phyloP scores from a whole-genome alignment of 129 eudicot species.

The Flaveria bidentis region DNA sequence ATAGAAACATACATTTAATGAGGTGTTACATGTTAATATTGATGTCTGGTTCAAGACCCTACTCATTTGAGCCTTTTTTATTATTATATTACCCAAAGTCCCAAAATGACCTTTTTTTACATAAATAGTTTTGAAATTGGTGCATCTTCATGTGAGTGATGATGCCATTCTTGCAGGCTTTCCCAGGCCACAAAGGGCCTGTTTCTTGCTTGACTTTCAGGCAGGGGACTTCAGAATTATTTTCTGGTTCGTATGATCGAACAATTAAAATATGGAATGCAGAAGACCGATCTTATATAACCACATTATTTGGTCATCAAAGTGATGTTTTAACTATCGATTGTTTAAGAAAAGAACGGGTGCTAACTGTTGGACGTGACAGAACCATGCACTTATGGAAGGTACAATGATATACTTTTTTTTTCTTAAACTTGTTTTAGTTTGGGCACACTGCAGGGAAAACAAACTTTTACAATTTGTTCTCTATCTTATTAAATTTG shows the following conservation, averaged over 20 bases:
- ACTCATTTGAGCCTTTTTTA: background rate
- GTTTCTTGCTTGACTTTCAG: constrained; percentile 88
- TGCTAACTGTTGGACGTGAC: constrained; percentile 87
- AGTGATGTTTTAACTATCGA: constrained; percentile 84
- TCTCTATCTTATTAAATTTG: background rate
- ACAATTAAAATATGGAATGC: constrained; percentile 89
- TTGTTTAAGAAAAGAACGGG: constrained; percentile 78
- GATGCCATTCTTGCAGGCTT: constrained; percentile 59
- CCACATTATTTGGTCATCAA: constrained; percentile 84
- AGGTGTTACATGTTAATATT: background rate
- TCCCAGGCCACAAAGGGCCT: constrained; percentile 87
- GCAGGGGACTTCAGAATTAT: constrained; percentile 85
- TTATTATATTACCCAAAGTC: background rate
- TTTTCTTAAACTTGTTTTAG: background rate
- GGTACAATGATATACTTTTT: constrained; percentile 41
- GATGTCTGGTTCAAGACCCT: background rate
- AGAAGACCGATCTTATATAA: constrained; percentile 71
- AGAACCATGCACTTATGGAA: constrained; percentile 84
- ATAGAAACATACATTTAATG: background rate
- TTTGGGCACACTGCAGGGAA: background rate
- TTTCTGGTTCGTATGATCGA: constrained; percentile 94
- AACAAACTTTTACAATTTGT: background rate
- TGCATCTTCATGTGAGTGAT: background rate
- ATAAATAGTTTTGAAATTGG: background rate
- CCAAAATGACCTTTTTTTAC: background rate